phyloP scores from a whole-genome alignment of 805 yeast species.

The Candida mattraensis region DNA sequence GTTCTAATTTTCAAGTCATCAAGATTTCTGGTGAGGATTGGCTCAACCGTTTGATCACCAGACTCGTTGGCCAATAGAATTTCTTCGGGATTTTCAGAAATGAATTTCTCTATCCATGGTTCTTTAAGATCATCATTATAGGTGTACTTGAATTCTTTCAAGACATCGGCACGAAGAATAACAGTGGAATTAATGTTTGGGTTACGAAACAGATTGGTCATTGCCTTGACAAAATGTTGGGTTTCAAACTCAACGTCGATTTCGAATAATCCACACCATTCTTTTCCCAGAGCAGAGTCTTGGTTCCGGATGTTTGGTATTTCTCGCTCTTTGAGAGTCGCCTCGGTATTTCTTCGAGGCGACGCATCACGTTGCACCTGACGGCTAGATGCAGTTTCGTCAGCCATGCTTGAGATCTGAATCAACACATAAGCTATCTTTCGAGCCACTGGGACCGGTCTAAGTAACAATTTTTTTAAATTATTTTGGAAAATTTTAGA shows the following conservation, averaged over 20 bases:
- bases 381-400: no score
- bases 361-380: no score
- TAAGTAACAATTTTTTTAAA: no score
- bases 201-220: slow-evolving; percentile 74
- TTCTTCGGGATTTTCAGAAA: slow-evolving; percentile 35
- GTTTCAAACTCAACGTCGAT: slow-evolving; percentile 47
- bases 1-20: slow-evolving; percentile 43
- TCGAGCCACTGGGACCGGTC: no score
- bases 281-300: slow-evolving; percentile 50
- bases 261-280: slow-evolving; percentile 64
- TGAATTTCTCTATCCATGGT: slow-evolving; percentile 25
- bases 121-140: slow-evolving; percentile 32
- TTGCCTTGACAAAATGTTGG: slow-evolving; percentile 68
- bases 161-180: slow-evolving; percentile 82
- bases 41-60: slow-evolving; percentile 15
- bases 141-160: slow-evolving; percentile 49
- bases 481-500: no score
- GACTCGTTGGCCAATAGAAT: slow-evolving; percentile 24
- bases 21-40: slow-evolving; percentile 29
- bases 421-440: no score
- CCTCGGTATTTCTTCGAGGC: slow-evolving; percentile 19
- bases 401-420: no score
- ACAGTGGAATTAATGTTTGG: slow-evolving; percentile 93
- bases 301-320: slow-evolving; percentile 39
- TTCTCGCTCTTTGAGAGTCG: slow-evolving; percentile 29